Conservation (phyloP, 108 stramenopile genomes). For the Phaeodactylum tricornutum region DNA sequence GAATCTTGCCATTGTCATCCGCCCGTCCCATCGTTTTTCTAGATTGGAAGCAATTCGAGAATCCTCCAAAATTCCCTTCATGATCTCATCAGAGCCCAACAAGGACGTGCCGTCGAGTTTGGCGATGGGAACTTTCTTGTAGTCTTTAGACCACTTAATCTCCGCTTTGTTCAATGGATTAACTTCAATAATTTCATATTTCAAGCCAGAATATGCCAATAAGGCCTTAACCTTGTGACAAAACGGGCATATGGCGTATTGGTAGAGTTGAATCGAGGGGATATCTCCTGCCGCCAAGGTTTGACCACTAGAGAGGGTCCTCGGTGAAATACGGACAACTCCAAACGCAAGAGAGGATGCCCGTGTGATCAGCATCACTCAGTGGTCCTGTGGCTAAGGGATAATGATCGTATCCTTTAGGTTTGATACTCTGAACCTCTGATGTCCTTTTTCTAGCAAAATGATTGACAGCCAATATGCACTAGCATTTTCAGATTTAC, state of each 20-base stretch:
- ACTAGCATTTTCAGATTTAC: too few relatives aligned
- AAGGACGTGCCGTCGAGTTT: conserved; percentile 35
- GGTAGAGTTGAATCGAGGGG: conserved; percentile 58
- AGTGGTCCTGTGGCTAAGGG: too few relatives aligned
- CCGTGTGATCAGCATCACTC: too few relatives aligned
- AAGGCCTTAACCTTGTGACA: conserved; percentile 79
- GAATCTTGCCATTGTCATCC: conserved; percentile 34
- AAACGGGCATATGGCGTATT: conserved; percentile 90
- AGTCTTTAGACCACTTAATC: conserved; percentile 64
- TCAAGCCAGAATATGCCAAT: conserved; percentile 45
- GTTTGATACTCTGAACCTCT: too few relatives aligned
- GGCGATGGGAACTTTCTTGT: conserved; percentile 86
- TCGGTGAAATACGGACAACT: too few relatives aligned
- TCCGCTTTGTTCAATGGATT: conserved; percentile 90
- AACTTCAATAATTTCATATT: conserved; percentile 68
- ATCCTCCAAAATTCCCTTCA: conserved; percentile 25
- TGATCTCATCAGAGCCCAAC: conserved; percentile 53
- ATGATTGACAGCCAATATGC: too few relatives aligned
- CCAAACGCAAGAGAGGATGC: too few relatives aligned
- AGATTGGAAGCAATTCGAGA: conserved; percentile 10
- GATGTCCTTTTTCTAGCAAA: too few relatives aligned
- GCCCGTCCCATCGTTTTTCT: conserved; percentile 11
- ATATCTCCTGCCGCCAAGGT: too few relatives aligned
- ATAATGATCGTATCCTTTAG: too few relatives aligned
- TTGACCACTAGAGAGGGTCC: too few relatives aligned